Evolutionary conservation across 2,329 filamentous ascomycete species (phyloP), one percentile per base, ranked within the genome.

Genomic region (Nemania sp.): DNA sequence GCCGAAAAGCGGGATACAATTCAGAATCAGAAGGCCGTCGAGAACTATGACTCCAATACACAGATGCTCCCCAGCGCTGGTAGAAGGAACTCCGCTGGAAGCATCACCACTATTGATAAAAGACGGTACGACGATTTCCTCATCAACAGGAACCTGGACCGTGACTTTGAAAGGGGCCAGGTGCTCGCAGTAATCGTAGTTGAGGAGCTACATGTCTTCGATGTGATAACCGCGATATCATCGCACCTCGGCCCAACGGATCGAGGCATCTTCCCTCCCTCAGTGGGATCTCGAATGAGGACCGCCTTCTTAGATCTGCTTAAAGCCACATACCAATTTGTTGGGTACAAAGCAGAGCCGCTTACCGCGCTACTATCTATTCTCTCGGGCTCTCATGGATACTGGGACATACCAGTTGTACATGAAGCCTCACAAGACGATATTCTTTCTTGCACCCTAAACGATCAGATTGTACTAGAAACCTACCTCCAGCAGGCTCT

Each of bases 301-400:
- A 78, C 86, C 29, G 83, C 87, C 8, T 88, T 95, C 55, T 82
- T 95, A 41, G 90, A 93, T 68, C 83, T 96, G 11, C 82, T 96
- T 52, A 89, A 90, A 67, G 86, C 88, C 43, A 90, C 89, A 15
- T 85, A 91, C 58, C 84, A 87, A 3, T 84, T 90, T 45, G 84
- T 94, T 49, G 88, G 89, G 10, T 97, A 97, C 77, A 89, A 90
- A 63, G 86, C 88, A 0, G 92, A 94, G 61, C 85, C 94, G 3
- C 83, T 97, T 8, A 84, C 86, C 38, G 86, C 90, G 0, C 83
- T 93, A 8, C 79, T 94, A 41, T 85, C 89, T 0, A 84, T 93
- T 1, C 81, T 97, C 18, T 85, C 85, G 2, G 85, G 84, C 20
- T 85, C 85, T 3, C 81, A 81, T 63, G 80, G 78, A 49, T 88